Evolutionary conservation across 2,329 filamentous ascomycete species (phyloP).

Genomic region (Exserohilum turcica): DNA sequence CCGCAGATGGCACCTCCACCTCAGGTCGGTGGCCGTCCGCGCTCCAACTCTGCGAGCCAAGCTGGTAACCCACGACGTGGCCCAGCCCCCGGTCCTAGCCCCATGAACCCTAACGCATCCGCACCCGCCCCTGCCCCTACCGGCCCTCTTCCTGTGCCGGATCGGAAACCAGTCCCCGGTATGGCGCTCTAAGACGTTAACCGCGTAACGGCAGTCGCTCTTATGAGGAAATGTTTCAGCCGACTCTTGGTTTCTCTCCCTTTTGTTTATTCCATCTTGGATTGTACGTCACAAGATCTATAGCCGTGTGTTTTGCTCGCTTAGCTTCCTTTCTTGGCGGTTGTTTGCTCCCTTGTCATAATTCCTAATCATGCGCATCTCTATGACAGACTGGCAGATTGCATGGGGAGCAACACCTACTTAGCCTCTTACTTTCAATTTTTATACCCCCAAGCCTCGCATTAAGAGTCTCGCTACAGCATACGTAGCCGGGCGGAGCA

Average conservation of each 20-base stretch:
- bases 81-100: slow-evolving; percentile 43
- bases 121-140: not conserved
- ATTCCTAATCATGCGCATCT: not conserved
- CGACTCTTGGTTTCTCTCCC: slow-evolving; percentile 18
- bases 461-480: not conserved
- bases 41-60: slow-evolving; percentile 47
- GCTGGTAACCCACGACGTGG: slow-evolving; percentile 33
- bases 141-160: slow-evolving; percentile 37
- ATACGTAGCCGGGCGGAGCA: not conserved
- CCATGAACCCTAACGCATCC: slow-evolving; percentile 41
- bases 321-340: slow-evolving; percentile 15
- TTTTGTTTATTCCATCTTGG: slow-evolving; percentile 6
- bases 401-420: not conserved
- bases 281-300: slow-evolving; percentile 7
- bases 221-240: slow-evolving; percentile 35
- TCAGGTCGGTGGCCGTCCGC: slow-evolving; percentile 40
- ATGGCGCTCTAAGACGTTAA: slow-evolving; percentile 46
- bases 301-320: slow-evolving; percentile 15
- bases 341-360: not conserved
- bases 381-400: not conserved
- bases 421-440: slow-evolving; percentile 20
- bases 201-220: slow-evolving; percentile 9
- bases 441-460: slow-evolving; percentile 25
- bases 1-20: slow-evolving; percentile 40
- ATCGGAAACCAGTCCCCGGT: slow-evolving; percentile 56